Base-by-base conservation (phyloP, 2,329 filamentous ascomycete genomes). In the Meredithiella fracta region DNA sequence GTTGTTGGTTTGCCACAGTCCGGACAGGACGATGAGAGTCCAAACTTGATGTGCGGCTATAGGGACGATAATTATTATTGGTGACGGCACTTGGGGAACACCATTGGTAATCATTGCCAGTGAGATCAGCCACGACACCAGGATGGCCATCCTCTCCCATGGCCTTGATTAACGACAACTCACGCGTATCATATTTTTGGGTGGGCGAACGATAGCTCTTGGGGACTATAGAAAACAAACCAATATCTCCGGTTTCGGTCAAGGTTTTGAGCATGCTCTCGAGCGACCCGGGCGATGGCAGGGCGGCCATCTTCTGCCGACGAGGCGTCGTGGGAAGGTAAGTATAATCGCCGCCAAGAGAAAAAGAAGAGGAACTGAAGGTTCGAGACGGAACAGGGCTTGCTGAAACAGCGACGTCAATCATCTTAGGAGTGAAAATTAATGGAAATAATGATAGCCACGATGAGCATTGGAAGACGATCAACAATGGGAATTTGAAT, bases 201-300 rank as follows among this genome's bases (percentile, higher is more conserved):
- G 57, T 55, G 1, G 57, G 57, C 17, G 53, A 50, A 9, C 57
- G 53, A 44, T 58, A 58, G 53, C 56, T 55, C 29, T 52, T 55
- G 26, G 73, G 68, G 50, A 69, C 72, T 61, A 79, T 77, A 53
- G 75, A 78, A 64, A 81, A 82, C 52, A 76, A 66, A 3, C 78
- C 78, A 60, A 80, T 79, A 61, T 83, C 78, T n/a, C 79, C 79
- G 7, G 78, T 80, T 63, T 83, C 80, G 0, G 79, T 82, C 1
- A 77, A 81, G 2, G 75, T 82, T 67, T 77, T 82, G 58, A 83
- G 69, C 79, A 83, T 82, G 64, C 77, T 75, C 61, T 80, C 74
- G n/a, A 82, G 67, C 1, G 75, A 75, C 3, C 73, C 76, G 0
- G 77, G 75, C 1, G 70, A 75, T 49, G 67, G 69, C 14, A 74